Evolutionary conservation across 2,329 filamentous ascomycete species (phyloP), one percentile per base, ranked within the genome.

Genomic region (Cordyceps farinosa): DNA sequence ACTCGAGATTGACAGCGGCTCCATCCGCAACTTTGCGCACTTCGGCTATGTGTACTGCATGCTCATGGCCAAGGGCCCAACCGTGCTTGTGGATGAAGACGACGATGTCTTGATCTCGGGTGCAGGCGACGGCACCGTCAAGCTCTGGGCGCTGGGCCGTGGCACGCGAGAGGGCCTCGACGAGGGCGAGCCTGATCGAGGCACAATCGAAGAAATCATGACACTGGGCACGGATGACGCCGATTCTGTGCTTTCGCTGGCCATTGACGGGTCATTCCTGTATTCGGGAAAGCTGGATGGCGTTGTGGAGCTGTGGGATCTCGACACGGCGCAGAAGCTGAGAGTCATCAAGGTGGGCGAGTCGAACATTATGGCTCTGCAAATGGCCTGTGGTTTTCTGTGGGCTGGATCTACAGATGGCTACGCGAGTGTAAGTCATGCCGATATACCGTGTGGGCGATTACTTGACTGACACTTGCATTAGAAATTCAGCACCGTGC

Each of bases 21-120:
- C 93, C 62, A 90, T 96, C 63, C 85, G 84, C 63, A 90, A 95
- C 70, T 99, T 96, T 77, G 92, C 95, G 1, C 95, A 99, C 74
- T 94, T 89, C 74, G 95, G 96, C 51, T 98, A 97, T 73, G 88
- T 99, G 0, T 97, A 97, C 75, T 96, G 92, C 75, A 98, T 98
- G 94, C 82, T 96, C 5, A 82, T 99, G 64, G 88, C 91, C 0
- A 87, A 85, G 65, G 91, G 90, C 0, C 82, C 84, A 0, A 86
- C 84, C 0, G 80, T 86, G 1, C 82, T 91, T 7, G 83, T 91
- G 4, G 89, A 89, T 7, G 81, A 85, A 0, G 87, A 91, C 1
- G 87, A 90, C 32, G 93, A 98, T 69, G 87, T 96, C 1, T 75
- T 99, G 44, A 86, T 99, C 38, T 96, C 94, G 0, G 95, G 93